Base-by-base conservation (phyloP, 495 filamentous ascomycete species). In the Podospora fimiseda region DNA sequence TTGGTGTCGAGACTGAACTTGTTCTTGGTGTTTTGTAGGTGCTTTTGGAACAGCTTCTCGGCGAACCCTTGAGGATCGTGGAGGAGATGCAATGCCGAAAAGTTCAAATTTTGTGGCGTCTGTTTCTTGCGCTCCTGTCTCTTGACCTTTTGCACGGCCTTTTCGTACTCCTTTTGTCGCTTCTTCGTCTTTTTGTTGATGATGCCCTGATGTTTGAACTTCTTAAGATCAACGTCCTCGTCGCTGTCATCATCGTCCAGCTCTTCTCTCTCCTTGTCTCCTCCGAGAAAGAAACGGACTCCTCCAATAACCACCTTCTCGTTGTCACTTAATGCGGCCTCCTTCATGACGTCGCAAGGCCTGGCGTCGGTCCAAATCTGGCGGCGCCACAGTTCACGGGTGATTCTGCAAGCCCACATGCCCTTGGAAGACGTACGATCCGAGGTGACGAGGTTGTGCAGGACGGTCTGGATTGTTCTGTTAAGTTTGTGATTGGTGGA, bases 111-210 rank as follows among this genome's bases (percentile, higher is more conserved):
- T 61, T 91, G 88, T 0, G 88, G 86, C 48, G 87, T 79, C 46
- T 81, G 84, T 80, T 95, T 95, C 74, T 92, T 94, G 62, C 80
- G 82, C 66, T 95, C 88, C 68, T 87, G 87, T 67, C 76, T 62
- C 50, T 72, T 92, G 22, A 90, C 78, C 58, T 83, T 85, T 18
- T 84, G 78, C 7, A 86, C 75, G 1, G 91, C 94, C 61, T 85
- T 87, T 50, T 91, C 86, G 18, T 94, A 76, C 8, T 80, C 78
- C 61, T 84, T 86, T 19, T 81, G 77, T 56, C 90, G 85, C 74
- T 96, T 97, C 62, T 83, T 89, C 11, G 82, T 85, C 75, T 97
- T 98, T 73, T 97, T 99, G 73, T 95, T 96, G 70, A 96, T 93
- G 8, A 79, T 83, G 37, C 80, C 77, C 60, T 89, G 87, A 69